phyloP scores from a whole-genome alignment of 495 filamentous ascomycete genomes.

The Parachaetomium inaequale region DNA sequence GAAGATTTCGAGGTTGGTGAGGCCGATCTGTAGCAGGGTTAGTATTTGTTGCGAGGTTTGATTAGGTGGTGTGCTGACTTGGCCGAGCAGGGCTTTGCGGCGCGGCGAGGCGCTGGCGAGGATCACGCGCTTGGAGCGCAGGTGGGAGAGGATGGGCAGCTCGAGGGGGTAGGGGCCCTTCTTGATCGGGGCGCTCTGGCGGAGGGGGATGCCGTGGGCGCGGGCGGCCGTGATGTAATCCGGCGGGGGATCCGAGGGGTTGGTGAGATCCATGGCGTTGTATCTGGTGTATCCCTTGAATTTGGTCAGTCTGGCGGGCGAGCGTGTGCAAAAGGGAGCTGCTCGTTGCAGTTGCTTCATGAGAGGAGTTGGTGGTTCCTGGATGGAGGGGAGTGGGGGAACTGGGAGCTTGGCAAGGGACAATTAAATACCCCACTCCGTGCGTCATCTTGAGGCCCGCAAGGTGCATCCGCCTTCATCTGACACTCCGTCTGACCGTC shows the following conservation, averaged over 20 bases:
- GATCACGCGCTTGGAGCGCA: constrained; percentile 72
- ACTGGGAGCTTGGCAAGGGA: not conserved
- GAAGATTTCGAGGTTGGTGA: constrained; percentile 72
- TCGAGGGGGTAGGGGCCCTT: constrained; percentile 58
- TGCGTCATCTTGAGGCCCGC: constrained; percentile 2
- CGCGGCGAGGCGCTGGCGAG: constrained; percentile 86
- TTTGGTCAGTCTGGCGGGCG: not conserved
- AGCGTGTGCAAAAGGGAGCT: not conserved
- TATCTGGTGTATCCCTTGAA: constrained; percentile 24
- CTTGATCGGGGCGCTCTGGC: constrained; percentile 30
- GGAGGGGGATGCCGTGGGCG: constrained; percentile 37
- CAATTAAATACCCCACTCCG: not conserved
- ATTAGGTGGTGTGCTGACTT: constrained; percentile 34
- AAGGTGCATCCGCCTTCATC: not conserved
- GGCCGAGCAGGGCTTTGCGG: constrained; percentile 70
- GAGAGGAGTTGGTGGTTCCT: not conserved
- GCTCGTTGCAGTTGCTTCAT: not conserved
- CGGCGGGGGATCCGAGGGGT: constrained; percentile 41
- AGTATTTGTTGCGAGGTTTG: not conserved
- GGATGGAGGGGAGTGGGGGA: not conserved
- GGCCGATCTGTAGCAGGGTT: constrained; percentile 54
- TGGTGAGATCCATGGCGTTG: constrained; percentile 39
- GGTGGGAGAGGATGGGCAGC: constrained; percentile 69
- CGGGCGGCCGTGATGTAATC: constrained; percentile 43
- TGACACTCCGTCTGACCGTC: not conserved